phyloP scores from a whole-genome alignment of 2,329 filamentous ascomycete genomes.

The Setomelanomma holmii region DNA sequence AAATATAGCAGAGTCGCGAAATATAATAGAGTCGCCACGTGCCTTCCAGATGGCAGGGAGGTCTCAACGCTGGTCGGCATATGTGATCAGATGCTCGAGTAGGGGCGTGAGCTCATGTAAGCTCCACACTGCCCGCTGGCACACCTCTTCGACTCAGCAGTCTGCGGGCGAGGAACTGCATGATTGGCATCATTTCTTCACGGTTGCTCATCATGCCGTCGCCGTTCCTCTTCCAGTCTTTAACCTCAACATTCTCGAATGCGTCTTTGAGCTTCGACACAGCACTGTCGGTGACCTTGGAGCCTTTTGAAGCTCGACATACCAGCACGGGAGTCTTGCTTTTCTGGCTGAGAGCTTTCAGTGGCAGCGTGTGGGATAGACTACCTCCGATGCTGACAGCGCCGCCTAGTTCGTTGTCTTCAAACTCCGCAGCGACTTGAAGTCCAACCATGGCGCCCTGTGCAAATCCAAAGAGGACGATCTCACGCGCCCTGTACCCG shows the following conservation, averaged over 20 bases:
- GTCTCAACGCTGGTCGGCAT: too few species aligned
- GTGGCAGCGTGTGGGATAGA: conserved; percentile 53
- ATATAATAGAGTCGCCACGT: too few species aligned
- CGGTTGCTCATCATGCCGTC: conserved; percentile 83
- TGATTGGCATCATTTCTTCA: conserved; percentile 89
- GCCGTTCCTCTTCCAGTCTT: conserved; percentile 61
- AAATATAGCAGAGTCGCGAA: too few species aligned
- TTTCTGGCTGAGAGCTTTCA: conserved; percentile 54
- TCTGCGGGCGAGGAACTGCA: conserved; percentile 79
- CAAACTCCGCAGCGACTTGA: conserved; percentile 49
- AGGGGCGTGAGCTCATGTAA: too few species aligned
- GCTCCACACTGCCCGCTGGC: conserved; percentile 60
- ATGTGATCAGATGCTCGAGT: too few species aligned
- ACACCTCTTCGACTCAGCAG: conserved; percentile 63
- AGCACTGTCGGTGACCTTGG: conserved; percentile 67
- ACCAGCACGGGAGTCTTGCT: conserved; percentile 69
- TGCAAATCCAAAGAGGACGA: conserved; percentile 63
- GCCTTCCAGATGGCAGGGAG: too few species aligned
- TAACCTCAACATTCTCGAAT: conserved; percentile 60
- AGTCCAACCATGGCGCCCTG: conserved; percentile 65
- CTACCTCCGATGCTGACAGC: conserved; percentile 69
- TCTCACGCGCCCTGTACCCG: conserved; percentile 57
- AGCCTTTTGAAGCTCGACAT: conserved; percentile 60
- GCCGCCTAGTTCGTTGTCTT: conserved; percentile 59
- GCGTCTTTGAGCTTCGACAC: conserved; percentile 69